A percentile compares a stretch with the other conserved stretches of the same genome.
Conservation (phyloP, 1,284 basidiomycete species). For the Cutaneotrichosporon dermatis region DNA sequence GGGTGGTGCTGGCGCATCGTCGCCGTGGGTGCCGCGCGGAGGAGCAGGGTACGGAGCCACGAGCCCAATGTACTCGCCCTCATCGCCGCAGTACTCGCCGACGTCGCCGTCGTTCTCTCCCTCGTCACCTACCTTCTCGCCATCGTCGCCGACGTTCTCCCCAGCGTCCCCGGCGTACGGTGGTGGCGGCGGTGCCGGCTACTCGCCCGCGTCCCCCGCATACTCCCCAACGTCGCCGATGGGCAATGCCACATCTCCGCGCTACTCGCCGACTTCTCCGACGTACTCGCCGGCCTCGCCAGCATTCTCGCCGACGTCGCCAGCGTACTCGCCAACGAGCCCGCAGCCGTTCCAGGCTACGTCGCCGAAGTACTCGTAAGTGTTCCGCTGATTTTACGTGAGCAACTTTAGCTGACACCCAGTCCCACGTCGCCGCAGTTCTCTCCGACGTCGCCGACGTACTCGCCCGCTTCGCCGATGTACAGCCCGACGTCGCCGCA, state of each 20-base stretch:
- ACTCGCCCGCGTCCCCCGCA: slow-evolving; percentile 39
- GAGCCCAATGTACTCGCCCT: slow-evolving; percentile 71
- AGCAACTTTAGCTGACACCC: slow-evolving; percentile 4
- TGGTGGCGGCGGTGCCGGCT: slow-evolving; percentile 31
- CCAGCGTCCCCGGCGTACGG: slow-evolving; percentile 72
- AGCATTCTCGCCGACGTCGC: slow-evolving; percentile 56
- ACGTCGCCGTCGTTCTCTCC: slow-evolving; percentile 86
- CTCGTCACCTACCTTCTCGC: slow-evolving; percentile 72
- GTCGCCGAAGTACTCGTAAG: slow-evolving; percentile 63
- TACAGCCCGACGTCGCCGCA: slow-evolving; percentile 42
- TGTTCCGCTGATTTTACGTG: too few species aligned
- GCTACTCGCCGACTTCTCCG: slow-evolving; percentile 25
- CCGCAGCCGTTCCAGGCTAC: slow-evolving; percentile 72
- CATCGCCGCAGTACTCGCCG: slow-evolving; percentile 79
- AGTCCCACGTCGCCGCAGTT: slow-evolving; percentile 56
- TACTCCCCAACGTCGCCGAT: slow-evolving; percentile 26
- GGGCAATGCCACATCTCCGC: slow-evolving; percentile 21
- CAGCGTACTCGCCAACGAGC: slow-evolving; percentile 48
- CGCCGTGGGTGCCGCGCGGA: slow-evolving; percentile 61
- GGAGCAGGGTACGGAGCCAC: slow-evolving; percentile 54
- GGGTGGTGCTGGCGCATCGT: slow-evolving; percentile 57
- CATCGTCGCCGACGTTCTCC: slow-evolving; percentile 35
- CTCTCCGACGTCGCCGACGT: slow-evolving; percentile 71
- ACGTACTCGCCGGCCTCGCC: slow-evolving; percentile 40
- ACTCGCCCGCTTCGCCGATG: slow-evolving; percentile 54